Percentiles rank a stretch among this genome's conserved stretches.
These are phyloP conservation scores for Ceratocystis diversiconidia DNA, from an alignment of 2,329 filamentous ascomycete species.

Conservation along the genomic window DNA sequence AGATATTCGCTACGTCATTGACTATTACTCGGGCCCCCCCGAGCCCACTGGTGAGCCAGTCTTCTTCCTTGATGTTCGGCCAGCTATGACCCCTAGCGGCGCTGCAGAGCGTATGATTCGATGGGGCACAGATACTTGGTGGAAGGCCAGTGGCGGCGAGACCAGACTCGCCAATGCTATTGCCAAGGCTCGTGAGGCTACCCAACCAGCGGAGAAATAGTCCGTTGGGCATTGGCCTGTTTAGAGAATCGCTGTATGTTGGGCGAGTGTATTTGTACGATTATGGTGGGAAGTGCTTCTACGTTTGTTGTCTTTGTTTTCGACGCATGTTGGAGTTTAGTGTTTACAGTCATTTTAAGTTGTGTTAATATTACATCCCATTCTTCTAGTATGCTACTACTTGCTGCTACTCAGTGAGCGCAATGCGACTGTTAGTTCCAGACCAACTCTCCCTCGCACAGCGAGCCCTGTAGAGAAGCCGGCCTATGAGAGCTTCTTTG, in stretches of 20 bases:
- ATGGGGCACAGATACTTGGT: slow-evolving; percentile 93
- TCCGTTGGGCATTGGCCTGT: neutral
- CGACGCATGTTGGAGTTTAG: slow-evolving; percentile 2
- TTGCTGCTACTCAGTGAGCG: neutral
- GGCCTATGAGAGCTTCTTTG: slow-evolving; percentile 19
- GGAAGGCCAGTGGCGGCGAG: slow-evolving; percentile 60
- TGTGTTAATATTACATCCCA: neutral
- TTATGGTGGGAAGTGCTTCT: slow-evolving; percentile 1
- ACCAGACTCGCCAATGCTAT: slow-evolving; percentile 1
- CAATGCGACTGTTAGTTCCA: neutral
- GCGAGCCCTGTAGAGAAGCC: neutral
- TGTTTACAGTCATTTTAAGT: neutral
- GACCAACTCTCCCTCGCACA: neutral
- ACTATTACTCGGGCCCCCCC: slow-evolving; percentile 78
- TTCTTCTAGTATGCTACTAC: neutral
- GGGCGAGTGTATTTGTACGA: neutral
- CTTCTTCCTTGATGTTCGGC: slow-evolving; percentile 88
- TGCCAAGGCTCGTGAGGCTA: neutral
- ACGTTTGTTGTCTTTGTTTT: neutral
- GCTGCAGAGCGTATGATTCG: slow-evolving; percentile 70
- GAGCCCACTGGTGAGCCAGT: slow-evolving; percentile 81
- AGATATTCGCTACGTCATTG: slow-evolving; percentile 87
- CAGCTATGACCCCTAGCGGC: slow-evolving; percentile 67
- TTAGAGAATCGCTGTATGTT: neutral
- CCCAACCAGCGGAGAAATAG: neutral